Evolutionary conservation across 1,284 basidiomycete species (phyloP).

Genomic region (Singerocomus inundabilis): DNA sequence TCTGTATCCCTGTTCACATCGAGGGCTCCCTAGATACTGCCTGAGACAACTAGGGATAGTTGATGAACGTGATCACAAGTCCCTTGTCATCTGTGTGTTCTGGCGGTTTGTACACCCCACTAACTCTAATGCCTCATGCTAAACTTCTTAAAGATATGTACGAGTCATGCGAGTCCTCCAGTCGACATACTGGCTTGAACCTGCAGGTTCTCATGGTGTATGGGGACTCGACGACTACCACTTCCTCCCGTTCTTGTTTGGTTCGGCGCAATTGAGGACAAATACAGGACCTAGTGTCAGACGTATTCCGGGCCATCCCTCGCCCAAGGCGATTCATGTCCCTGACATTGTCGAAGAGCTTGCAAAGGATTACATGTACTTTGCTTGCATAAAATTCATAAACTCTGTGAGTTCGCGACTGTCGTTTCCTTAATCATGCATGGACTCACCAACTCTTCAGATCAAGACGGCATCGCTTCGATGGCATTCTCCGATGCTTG

Average conservation of each 20-base stretch:
- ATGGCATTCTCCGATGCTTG: slow-evolving; percentile 99
- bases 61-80: slow-evolving; percentile 63
- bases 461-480: slow-evolving; percentile 94
- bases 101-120: slow-evolving; percentile 64
- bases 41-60: slow-evolving; percentile 76
- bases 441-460: slow-evolving; percentile 38
- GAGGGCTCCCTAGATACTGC: slow-evolving; percentile 61
- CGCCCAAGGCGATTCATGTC: slow-evolving; percentile 92
- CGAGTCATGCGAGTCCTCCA: slow-evolving; percentile 89
- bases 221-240: slow-evolving; percentile 99
- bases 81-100: slow-evolving; percentile 84
- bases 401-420: slow-evolving; percentile 70
- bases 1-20: not conserved
- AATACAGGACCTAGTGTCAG: not conserved
- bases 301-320: slow-evolving; percentile 62
- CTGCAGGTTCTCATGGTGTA: slow-evolving; percentile 96
- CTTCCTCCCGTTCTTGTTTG: slow-evolving; percentile 93
- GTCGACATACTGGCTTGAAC: slow-evolving; percentile 96
- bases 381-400: slow-evolving; percentile 95
- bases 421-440: not conserved
- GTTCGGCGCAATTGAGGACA: slow-evolving; percentile 73
- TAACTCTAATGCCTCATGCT: not conserved
- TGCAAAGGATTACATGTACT: slow-evolving; percentile 92
- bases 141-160: slow-evolving; percentile 64
- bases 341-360: slow-evolving; percentile 93